A percentile compares a stretch with the other conserved stretches of the same genome.
Conservation (phyloP, 179 eudicot genomes). For the Kewa caespitosa region DNA sequence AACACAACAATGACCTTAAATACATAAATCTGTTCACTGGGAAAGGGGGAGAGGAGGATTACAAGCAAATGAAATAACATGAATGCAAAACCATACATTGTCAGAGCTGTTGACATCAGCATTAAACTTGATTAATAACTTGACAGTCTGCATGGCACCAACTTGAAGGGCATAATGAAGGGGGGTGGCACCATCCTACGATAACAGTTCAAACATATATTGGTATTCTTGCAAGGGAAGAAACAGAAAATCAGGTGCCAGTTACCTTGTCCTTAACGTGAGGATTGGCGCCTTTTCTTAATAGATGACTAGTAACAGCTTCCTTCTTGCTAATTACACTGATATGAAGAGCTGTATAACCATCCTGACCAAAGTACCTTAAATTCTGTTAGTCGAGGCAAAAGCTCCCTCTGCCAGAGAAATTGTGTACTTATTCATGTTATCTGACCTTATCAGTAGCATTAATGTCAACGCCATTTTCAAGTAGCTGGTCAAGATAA, state of each 20-base stretch:
- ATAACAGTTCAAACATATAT: slow-evolving; percentile 6
- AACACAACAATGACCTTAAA: slow-evolving; percentile 7
- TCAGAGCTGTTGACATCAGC: slow-evolving; percentile 75
- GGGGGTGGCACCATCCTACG: slow-evolving; percentile 80
- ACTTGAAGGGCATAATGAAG: slow-evolving; percentile 97
- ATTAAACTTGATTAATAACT: slow-evolving; percentile 72
- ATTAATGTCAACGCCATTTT: slow-evolving; percentile 57
- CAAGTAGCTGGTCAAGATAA: slow-evolving; percentile 70
- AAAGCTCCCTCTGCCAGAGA: background rate
- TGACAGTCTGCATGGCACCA: slow-evolving; percentile 91
- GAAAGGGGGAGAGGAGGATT: too few relatives aligned
- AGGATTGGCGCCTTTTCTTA: slow-evolving; percentile 88
- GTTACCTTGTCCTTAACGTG: slow-evolving; percentile 67
- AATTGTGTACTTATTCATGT: background rate
- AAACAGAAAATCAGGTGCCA: background rate
- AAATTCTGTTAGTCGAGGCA: slow-evolving; percentile 3
- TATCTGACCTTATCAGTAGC: slow-evolving; percentile 60
- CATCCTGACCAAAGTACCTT: slow-evolving; percentile 51
- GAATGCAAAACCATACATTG: slow-evolving; percentile 41
- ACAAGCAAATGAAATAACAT: background rate
- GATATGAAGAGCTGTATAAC: slow-evolving; percentile 77
- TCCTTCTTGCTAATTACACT: slow-evolving; percentile 87
- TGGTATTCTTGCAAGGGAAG: background rate
- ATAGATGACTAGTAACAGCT: slow-evolving; percentile 86
- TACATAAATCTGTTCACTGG: too few relatives aligned